Conservation (phyloP, 148 eudicot species). For the Amaranthus palmeri region DNA sequence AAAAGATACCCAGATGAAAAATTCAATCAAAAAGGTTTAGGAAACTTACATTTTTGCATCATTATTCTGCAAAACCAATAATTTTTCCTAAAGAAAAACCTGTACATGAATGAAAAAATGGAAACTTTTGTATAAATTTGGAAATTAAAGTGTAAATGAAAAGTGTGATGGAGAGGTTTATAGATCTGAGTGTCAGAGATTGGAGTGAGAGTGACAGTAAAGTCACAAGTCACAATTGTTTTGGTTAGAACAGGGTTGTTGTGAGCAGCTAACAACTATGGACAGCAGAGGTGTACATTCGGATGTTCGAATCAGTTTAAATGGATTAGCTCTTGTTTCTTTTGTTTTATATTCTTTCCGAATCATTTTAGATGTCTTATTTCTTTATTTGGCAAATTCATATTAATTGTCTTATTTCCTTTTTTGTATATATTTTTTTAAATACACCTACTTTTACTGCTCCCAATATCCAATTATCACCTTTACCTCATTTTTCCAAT, state of each 20-base stretch:
- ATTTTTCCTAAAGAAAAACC: neutral
- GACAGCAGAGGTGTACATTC: no score
- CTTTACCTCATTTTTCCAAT: no score
- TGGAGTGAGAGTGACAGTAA: neutral
- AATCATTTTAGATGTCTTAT: no score
- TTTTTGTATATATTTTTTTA: no score
- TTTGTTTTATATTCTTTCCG: no score
- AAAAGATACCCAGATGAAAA: constrained; percentile 23
- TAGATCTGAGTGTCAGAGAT: neutral
- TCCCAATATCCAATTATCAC: no score
- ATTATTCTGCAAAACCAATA: neutral
- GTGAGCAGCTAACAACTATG: no score
- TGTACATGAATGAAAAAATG: neutral
- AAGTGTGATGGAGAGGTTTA: neutral
- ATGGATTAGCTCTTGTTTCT: no score
- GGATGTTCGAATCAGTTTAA: no score
- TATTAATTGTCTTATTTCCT: no score
- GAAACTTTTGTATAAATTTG: neutral
- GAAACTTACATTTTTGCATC: constrained; percentile 16
- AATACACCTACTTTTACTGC: no score
- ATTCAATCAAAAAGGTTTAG: neutral
- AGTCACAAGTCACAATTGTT: neutral
- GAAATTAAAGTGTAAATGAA: constrained; percentile 10
- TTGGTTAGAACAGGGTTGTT: neutral
- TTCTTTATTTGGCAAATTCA: no score